These are phyloP conservation scores for Crassisporium funariophilum DNA, from an alignment of 768 basidiomycete species.

Conservation along the genomic window DNA sequence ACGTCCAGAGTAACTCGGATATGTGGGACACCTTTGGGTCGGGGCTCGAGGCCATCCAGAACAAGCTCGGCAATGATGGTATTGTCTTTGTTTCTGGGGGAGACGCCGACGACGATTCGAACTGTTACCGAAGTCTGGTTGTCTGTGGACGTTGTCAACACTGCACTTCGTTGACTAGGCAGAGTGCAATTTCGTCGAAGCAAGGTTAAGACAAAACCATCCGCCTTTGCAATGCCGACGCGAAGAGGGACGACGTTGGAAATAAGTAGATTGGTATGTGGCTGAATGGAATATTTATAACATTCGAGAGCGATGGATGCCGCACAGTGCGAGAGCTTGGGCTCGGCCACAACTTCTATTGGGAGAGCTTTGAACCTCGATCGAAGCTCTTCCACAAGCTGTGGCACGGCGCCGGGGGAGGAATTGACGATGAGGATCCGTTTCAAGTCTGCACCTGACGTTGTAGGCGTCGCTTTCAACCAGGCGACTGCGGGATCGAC, in stretches of 20 bases:
- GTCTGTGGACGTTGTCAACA: slow-evolving; percentile 10
- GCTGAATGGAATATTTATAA: neutral
- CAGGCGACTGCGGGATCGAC: slow-evolving; percentile 3
- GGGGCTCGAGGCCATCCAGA: slow-evolving; percentile 3
- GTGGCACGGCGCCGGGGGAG: too few relatives aligned
- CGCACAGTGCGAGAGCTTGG: slow-evolving; percentile 5
- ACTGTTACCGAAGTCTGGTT: slow-evolving; percentile 8
- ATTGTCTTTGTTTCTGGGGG: slow-evolving; percentile 3
- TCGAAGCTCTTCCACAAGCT: too few relatives aligned
- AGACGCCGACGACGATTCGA: slow-evolving; percentile 9
- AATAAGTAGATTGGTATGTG: slow-evolving; percentile 1
- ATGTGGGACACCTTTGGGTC: neutral
- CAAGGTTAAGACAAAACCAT: slow-evolving; percentile 11
- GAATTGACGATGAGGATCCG: slow-evolving; percentile 7
- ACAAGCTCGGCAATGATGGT: slow-evolving; percentile 8
- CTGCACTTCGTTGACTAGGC: slow-evolving; percentile 2
- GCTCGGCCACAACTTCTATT: too few relatives aligned
- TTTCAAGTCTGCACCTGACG: slow-evolving; percentile 5
- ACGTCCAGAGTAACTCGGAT: slow-evolving; percentile 10
- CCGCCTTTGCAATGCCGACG: slow-evolving; percentile 13
- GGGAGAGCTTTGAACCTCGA: too few relatives aligned
- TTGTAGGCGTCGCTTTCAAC: neutral
- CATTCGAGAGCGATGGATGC: slow-evolving; percentile 5
- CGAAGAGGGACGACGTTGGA: slow-evolving; percentile 12
- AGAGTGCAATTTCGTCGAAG: slow-evolving; percentile 8